Percentiles rank a stretch among this genome's conserved stretches.
Conservation (phyloP, 2,329 filamentous ascomycete species). For the Fonsecaea monophora region DNA sequence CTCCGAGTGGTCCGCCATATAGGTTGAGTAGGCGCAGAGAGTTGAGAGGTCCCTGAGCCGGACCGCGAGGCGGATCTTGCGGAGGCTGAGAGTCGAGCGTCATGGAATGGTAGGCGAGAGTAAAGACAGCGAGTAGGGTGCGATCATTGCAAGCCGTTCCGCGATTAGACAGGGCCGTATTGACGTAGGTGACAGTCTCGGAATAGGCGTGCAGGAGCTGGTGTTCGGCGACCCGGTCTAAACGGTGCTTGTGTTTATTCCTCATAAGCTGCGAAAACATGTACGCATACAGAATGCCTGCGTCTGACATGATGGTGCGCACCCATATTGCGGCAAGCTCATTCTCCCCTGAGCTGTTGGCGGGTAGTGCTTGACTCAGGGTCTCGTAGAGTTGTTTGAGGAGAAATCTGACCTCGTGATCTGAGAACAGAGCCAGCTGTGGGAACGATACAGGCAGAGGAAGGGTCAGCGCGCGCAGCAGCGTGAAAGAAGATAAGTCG, state of each 20-base stretch:
- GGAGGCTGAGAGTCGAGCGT: neutral
- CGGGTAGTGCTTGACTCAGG: conserved; percentile 4
- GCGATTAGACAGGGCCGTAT: conserved; percentile 4
- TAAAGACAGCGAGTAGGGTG: conserved; percentile 7
- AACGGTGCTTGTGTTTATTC: conserved; percentile 6
- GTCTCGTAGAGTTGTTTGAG: conserved; percentile 10
- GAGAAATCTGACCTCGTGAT: neutral
- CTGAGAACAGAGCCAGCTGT: conserved; percentile 1
- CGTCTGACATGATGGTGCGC: conserved; percentile 13
- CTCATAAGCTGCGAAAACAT: conserved; percentile 13
- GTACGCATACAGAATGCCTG: conserved; percentile 7
- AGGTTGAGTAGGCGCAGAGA: conserved; percentile 23
- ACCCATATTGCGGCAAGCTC: conserved; percentile 12
- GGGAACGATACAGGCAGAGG: conserved; percentile 1
- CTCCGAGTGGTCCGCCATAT: conserved; percentile 20
- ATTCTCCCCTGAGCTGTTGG: neutral
- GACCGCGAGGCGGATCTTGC: neutral
- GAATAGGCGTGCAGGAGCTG: conserved; percentile 9
- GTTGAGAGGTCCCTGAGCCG: conserved; percentile 16
- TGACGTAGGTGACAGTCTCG: conserved; percentile 10
- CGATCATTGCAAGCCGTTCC: conserved; percentile 6
- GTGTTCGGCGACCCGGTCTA: neutral
- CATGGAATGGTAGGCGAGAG: conserved; percentile 14
- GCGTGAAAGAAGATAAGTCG: neutral
- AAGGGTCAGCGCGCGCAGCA: neutral